Conservation (phyloP, 2,329 filamentous ascomycete genomes). For the Cryphonectria parasitica region DNA sequence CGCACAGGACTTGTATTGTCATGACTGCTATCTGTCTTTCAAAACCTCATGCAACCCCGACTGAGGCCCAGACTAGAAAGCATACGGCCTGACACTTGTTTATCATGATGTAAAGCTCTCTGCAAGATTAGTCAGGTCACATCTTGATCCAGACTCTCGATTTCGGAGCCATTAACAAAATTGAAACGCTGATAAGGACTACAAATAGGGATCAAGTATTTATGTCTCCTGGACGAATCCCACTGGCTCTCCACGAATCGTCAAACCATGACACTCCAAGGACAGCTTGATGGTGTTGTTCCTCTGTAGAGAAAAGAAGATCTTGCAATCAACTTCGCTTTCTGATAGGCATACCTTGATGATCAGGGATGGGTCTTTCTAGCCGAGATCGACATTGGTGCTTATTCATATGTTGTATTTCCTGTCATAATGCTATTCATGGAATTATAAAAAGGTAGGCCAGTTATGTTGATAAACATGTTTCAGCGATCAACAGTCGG, state of each 20-base stretch:
- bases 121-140: conserved; percentile 10
- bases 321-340: conserved; percentile 1
- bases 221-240: background rate
- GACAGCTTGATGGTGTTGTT: background rate
- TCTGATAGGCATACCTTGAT: background rate
- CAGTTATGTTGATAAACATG: background rate
- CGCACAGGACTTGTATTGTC: no score
- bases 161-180: background rate
- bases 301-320: background rate
- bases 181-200: background rate
- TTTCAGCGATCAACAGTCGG: background rate
- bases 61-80: background rate
- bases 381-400: background rate
- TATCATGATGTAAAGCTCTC: conserved; percentile 19
- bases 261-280: background rate
- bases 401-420: background rate
- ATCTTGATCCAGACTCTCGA: background rate
- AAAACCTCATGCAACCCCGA: background rate
- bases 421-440: background rate
- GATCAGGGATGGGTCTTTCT: background rate
- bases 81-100: conserved; percentile 13
- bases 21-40: no score
- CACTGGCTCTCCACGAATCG: background rate
- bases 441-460: background rate
- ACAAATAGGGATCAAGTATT: background rate